Percentiles rank a stretch among this genome's conserved stretches.
phyloP scores from a whole-genome alignment of 1,139 yeast genomes.

The Suhomyces terraborum region DNA sequence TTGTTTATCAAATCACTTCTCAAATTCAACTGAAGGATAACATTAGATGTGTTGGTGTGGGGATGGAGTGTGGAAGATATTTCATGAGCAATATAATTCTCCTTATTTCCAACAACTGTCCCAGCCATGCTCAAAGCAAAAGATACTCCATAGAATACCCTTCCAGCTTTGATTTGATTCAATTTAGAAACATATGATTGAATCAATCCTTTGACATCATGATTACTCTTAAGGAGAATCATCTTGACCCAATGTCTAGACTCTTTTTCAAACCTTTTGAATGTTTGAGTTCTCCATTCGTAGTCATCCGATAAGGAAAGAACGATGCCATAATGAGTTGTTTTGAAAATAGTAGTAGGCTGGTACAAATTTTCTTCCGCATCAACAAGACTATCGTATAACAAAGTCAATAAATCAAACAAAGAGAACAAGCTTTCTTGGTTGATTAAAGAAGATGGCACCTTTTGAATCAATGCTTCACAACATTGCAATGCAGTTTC shows the following conservation, averaged over 20 bases:
- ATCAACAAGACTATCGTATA: slow-evolving; percentile 80
- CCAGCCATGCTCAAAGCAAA: slow-evolving; percentile 93
- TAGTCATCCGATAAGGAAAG: slow-evolving; percentile 78
- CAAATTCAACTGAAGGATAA: slow-evolving; percentile 75
- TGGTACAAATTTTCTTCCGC: slow-evolving; percentile 86
- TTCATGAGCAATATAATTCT: slow-evolving; percentile 1
- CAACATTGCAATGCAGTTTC: slow-evolving; percentile 81
- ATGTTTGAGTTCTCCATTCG: slow-evolving; percentile 71
- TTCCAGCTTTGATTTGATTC: slow-evolving; percentile 34
- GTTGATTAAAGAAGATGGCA: slow-evolving; percentile 86
- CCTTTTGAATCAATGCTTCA: slow-evolving; percentile 60
- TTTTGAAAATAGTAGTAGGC: slow-evolving; percentile 69
- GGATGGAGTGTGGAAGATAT: slow-evolving; percentile 6
- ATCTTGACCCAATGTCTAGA: slow-evolving; percentile 68
- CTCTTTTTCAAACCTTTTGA: slow-evolving; percentile 57
- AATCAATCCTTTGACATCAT: slow-evolving; percentile 76
- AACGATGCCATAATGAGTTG: slow-evolving; percentile 58
- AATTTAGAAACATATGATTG: slow-evolving; percentile 68
- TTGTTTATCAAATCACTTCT: slow-evolving; percentile 50
- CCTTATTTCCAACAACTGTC: slow-evolving; percentile 40
- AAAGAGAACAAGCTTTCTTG: slow-evolving; percentile 71
- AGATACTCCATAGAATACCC: slow-evolving; percentile 75
- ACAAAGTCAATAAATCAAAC: slow-evolving; percentile 74
- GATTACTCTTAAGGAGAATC: slow-evolving; percentile 57
- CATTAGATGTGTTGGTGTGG: slow-evolving; percentile 10